Percentiles rank a stretch among this genome's conserved stretches.
These are phyloP conservation scores for Fusarium tjaetaba DNA, from an alignment of 2,329 filamentous ascomycete genomes.

Conservation along the genomic window DNA sequence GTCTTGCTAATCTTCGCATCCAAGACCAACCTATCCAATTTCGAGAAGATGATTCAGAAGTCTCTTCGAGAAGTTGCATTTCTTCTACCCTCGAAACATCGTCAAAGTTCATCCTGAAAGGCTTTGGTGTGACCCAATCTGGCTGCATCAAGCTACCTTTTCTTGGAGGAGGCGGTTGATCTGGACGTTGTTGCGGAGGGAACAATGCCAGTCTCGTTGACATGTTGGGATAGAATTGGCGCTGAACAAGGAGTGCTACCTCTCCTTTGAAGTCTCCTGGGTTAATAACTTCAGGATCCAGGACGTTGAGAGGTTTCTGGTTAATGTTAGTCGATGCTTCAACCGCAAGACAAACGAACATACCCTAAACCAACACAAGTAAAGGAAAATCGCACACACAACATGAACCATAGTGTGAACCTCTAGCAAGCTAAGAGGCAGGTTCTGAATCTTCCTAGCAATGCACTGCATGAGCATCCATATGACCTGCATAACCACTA, in stretches of 20 bases:
- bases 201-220: neutral
- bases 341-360: fast-evolving
- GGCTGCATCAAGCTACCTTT: neutral
- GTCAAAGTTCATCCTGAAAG: neutral
- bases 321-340: neutral
- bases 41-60: neutral
- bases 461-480: conserved; percentile 53
- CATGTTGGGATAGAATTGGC: conserved; percentile 5
- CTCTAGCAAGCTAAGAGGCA: conserved; percentile 52
- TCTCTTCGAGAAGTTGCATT: neutral
- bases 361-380: conserved; percentile 35
- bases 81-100: neutral
- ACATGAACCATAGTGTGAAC: conserved; percentile 42
- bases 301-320: conserved; percentile 31
- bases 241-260: neutral
- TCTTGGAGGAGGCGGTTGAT: neutral
- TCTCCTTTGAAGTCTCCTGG: neutral
- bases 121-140: neutral
- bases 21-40: neutral
- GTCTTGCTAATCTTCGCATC: neutral
- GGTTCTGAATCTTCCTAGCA: conserved; percentile 42
- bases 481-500: conserved; percentile 51
- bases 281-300: neutral
- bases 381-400: conserved; percentile 30
- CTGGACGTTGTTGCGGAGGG: neutral